Conservation (phyloP, 208 protist species). For the Hexamita inflata region DNA sequence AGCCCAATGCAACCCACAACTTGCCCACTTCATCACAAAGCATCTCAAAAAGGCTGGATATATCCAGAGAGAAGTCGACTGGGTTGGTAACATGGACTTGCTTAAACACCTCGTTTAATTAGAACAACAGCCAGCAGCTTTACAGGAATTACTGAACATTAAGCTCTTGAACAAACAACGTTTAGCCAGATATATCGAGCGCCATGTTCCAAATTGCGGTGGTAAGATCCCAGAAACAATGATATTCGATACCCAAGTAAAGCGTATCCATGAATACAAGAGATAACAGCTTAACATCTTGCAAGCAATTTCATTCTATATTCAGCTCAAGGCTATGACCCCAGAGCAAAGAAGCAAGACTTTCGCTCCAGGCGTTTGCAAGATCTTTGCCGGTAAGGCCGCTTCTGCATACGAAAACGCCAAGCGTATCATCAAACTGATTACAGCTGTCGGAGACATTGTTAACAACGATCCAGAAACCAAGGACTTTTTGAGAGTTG, state of each 20-base stretch:
- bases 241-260: constrained; percentile 60
- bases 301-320: constrained; percentile 52
- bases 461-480: constrained; percentile 58
- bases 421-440: constrained; percentile 66
- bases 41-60: constrained; percentile 34
- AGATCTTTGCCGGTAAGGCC: constrained; percentile 64
- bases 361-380: constrained; percentile 39
- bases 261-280: constrained; percentile 76
- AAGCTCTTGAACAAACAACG: constrained; percentile 51
- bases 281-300: constrained; percentile 65
- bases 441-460: constrained; percentile 58
- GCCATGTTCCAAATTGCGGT: constrained; percentile 33
- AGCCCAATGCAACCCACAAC: constrained; percentile 51
- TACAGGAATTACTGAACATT: background rate
- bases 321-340: constrained; percentile 48
- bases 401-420: constrained; percentile 61
- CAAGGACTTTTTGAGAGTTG: constrained; percentile 54
- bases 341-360: constrained; percentile 27
- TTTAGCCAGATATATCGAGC: constrained; percentile 50
- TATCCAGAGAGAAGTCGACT: constrained; percentile 39
- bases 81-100: constrained; percentile 48
- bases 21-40: constrained; percentile 50
- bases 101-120: constrained; percentile 45
- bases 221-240: constrained; percentile 47
- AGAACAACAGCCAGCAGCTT: constrained; percentile 38